A percentile compares a stretch with the other conserved stretches of the same genome.
These are phyloP conservation scores for Galerina marginata DNA, from an alignment of 768 basidiomycete species.

Conservation along the genomic window DNA sequence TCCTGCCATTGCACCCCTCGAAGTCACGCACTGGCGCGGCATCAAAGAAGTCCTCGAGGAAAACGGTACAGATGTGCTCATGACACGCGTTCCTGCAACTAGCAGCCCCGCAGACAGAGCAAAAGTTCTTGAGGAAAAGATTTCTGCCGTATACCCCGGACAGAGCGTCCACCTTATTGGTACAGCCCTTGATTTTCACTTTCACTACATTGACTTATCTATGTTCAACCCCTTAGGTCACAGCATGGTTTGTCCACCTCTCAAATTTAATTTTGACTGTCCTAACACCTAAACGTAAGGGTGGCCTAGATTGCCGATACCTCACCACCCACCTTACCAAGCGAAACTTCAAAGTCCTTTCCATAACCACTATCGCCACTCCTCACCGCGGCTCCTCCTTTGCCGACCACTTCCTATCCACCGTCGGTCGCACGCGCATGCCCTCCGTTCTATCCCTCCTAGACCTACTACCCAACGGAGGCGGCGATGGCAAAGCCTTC, in stretches of 20 bases:
- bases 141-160: slow-evolving; percentile 82
- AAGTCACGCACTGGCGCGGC: slow-evolving; percentile 96
- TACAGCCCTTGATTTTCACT: slow-evolving; percentile 26
- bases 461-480: slow-evolving; percentile 87
- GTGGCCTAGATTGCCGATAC: slow-evolving; percentile 93
- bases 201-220: not conserved
- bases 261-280: not conserved
- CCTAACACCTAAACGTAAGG: slow-evolving; percentile 36
- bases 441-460: slow-evolving; percentile 76
- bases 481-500: slow-evolving; percentile 95
- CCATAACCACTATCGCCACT: slow-evolving; percentile 92
- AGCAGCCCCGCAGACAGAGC: slow-evolving; percentile 89
- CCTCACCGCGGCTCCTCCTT: slow-evolving; percentile 95
- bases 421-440: slow-evolving; percentile 70
- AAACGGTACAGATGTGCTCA: slow-evolving; percentile 88
- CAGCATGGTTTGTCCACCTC: slow-evolving; percentile 57
- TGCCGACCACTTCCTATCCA: slow-evolving; percentile 86
- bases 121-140: slow-evolving; percentile 82
- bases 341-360: slow-evolving; percentile 80
- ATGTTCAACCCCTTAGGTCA: slow-evolving; percentile 54
- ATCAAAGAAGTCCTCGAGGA: slow-evolving; percentile 92
- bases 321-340: slow-evolving; percentile 79
- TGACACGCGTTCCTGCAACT: slow-evolving; percentile 93
- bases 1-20: slow-evolving; percentile 74
- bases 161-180: slow-evolving; percentile 88